Evolutionary conservation across 345 rosid species (phyloP), one percentile per base, ranked within the genome.

Genomic region (Turritis glabra): DNA sequence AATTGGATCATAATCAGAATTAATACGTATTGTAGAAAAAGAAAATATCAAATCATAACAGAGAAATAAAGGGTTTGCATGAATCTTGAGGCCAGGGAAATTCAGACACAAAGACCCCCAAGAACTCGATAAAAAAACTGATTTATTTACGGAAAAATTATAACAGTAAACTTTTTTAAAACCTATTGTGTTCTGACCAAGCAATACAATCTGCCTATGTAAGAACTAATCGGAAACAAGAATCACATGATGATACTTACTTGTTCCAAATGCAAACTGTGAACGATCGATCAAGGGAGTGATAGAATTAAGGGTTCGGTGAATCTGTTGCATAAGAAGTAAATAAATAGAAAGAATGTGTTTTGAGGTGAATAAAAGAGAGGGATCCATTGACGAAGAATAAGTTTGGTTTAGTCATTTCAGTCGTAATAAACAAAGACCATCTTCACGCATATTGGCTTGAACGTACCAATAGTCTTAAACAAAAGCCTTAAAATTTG

Each of bases 381-480:
- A 73, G 12, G 43, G 46, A 62, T 58, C 52, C 73, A 75, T 58
- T 50, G 75, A 54, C 32, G 75, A 67, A 61, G 68, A 57, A 62
- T 62, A 56, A 43, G 57, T 3, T 3, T 69, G 40, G 44, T 43
- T 61, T 69, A 40, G 47, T 13, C 46, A 58, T 26, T 57, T 57
- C 19, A 60, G 19, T 57, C 26, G 9, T 47, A 67, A 57, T 67
- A 67, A 67, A 58, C 47, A 75, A 50, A 17, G 47, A 58, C 68
- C 43, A 67, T 53, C 12, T 55, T 65, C 41, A 44, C 21, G 30
- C 12, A 55, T 40, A 54, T 65, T 21, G 48, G 71, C 47, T 63
- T 56, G 48, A 43, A 7, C 5, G 27, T 29, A 19, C 64, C 43
- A 57, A 48, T 33, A 19, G 4, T n/a, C 50, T 47, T 59, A 30